Evolutionary conservation across 208 protist genomes (phyloP), one percentile per base, ranked within the genome.

Genomic region (Crithidia brevicula): DNA sequence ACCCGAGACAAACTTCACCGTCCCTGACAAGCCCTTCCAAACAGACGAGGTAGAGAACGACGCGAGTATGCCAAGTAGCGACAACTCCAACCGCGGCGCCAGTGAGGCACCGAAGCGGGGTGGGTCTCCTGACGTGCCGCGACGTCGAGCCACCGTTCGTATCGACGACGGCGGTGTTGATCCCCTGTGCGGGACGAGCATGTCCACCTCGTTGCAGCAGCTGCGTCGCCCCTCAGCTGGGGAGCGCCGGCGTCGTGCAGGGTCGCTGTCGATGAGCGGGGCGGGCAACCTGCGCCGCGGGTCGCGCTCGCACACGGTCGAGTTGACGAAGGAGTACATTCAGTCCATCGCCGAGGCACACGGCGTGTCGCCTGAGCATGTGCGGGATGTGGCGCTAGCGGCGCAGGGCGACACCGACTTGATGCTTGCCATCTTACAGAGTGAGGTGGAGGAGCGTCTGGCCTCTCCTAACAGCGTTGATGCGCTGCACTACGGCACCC

Each of bases 351-450:
- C 66, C 9, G 64, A 72, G 20, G 49, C 53, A 34, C 88, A 82
- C 46, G 64, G 51, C 7, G 76, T 84, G 18, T 38, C 72, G n/a
- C 56, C 60, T 22, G 71, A 53, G 11, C 83, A 73, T 57, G 86
- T 88, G 31, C 71, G 59, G 20, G 86, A 92, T 13, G 75, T 92
- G 4, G 81, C 79, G 22, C 63, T 89, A 25, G 83, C 78, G 2
- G 72, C 83, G 8, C 65, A 81, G 28, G 83, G 86, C 22, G 81
- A 92, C 33, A 79, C 70, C 2, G 77, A 84, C 69, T 59, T 92
- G 22, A 89, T 89, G 71, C n/a, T 67, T 9, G 83, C 81, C 3
- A 89, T 89, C 47, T 66, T 92, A 16, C 64, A 86, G 64, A 88
- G 77, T 43, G 77, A 88, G 68, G n/a, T 51, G 33, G 83, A 87